Evolutionary conservation across 805 yeast species (phyloP), one percentile per base, ranked within the genome.

Genomic region (Saccharomyces eubayanus): DNA sequence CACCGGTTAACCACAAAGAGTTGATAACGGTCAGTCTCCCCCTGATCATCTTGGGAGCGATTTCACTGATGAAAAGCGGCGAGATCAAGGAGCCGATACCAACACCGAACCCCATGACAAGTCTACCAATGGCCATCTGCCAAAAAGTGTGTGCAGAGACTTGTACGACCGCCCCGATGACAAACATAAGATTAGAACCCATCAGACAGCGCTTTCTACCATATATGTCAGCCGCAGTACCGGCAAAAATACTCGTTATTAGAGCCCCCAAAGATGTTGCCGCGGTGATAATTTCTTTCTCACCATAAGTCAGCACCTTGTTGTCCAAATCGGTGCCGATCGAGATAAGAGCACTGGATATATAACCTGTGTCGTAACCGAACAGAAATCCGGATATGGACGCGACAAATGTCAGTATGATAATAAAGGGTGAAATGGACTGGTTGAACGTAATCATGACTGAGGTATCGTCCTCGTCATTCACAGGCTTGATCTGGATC

Each of bases 311-410:
- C 52, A 91, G 75, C 0, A 68, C 62, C 53, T 77, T 76, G 46
- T 77, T 72, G 59, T 82, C 81, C 57, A 92, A 77, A 67, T 88
- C 96, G 4, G 83, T 80, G 10, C 91, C 90, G 49, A 92, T 83
- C 41, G 90, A 82, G 21, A 91, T 96, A 62, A 92, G 76, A 0
- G 97, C 97, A 20, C 95, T 84, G 2, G 98, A 92, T 46, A 92
- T 91, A 71, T 92, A 92, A 61, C 98, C 98, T 0, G 98, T 92
- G 70, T 92, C 99, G 66, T 92, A 92, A 61, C 99, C 99, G 72
- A 92, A 92, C 89, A 92, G 82, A 71, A 91, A 89, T 1, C 98
- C 98, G 0, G 97, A 90, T 57, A 92, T 85, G 6, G 97, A 90
- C 0, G 97, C 82, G 28, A 84, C 83, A 50, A 84, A 74, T 0